Conservation (phyloP, 768 basidiomycete species). For the Hemileccinum rubropunctum region DNA sequence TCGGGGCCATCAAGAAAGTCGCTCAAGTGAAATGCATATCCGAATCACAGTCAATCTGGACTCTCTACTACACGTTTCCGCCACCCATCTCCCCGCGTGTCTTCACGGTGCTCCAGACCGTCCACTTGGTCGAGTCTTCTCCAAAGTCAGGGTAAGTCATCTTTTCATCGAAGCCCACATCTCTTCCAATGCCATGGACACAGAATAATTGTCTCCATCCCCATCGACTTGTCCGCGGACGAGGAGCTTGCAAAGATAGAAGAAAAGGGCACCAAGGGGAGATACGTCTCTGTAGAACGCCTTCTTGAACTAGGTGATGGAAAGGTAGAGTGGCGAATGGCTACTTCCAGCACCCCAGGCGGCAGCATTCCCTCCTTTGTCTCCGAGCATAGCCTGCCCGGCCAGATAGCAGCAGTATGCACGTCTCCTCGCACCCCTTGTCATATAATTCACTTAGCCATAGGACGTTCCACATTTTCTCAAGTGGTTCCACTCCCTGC, state of each 20-base stretch:
- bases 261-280: conserved; percentile 61
- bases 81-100: conserved; percentile 70
- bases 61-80: conserved; percentile 67
- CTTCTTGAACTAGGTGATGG: conserved; percentile 61
- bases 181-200: not conserved
- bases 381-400: conserved; percentile 56
- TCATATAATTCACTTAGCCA: conserved; percentile 1
- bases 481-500: conserved; percentile 53
- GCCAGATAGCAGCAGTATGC: conserved; percentile 59
- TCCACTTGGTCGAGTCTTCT: conserved; percentile 45
- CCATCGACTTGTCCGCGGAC: conserved; percentile 61
- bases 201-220: conserved; percentile 54
- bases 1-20: conserved; percentile 62
- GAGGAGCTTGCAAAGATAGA: conserved; percentile 59
- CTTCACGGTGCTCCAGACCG: conserved; percentile 73
- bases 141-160: conserved; percentile 58
- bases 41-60: conserved; percentile 64
- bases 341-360: conserved; percentile 69
- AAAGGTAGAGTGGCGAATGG: conserved; percentile 76
- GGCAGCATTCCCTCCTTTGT: conserved; percentile 67
- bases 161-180: not conserved
- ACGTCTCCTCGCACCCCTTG: not conserved
- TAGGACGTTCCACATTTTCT: conserved; percentile 76
- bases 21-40: conserved; percentile 62
- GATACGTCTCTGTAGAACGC: conserved; percentile 69